These are phyloP conservation scores for Apostasia ramifera DNA, from an alignment of 106 monocot genomes.

Conservation along the genomic window DNA sequence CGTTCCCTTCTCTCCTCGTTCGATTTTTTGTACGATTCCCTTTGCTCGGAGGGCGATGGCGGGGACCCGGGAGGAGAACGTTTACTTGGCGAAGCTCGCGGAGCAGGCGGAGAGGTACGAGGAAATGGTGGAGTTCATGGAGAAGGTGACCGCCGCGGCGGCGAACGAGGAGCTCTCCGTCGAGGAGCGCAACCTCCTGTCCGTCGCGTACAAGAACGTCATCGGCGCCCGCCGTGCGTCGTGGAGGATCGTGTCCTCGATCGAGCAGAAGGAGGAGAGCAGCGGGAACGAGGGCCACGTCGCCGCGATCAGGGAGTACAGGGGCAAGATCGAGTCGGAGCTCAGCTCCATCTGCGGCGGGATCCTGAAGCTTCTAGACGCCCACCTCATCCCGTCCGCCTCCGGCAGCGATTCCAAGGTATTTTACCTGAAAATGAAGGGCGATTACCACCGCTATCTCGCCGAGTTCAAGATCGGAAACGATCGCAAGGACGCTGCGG, in stretches of 20 bases:
- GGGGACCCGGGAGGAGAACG: slow-evolving; percentile 2
- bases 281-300: neutral
- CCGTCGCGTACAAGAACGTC: slow-evolving; percentile 11
- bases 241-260: slow-evolving; percentile 9
- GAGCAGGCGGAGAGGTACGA: slow-evolving; percentile 12
- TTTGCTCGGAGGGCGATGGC: neutral
- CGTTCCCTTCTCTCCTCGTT: no score
- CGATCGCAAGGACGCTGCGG: slow-evolving; percentile 1
- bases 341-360: neutral
- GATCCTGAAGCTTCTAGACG: neutral
- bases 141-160: slow-evolving; percentile 3
- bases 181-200: slow-evolving; percentile 8
- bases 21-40: no score
- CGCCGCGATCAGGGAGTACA: slow-evolving; percentile 9
- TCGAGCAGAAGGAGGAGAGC: slow-evolving; percentile 10
- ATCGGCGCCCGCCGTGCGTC: slow-evolving; percentile 7
- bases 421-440: slow-evolving; percentile 11
- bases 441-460: neutral
- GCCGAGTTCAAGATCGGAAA: neutral
- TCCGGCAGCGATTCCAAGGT: slow-evolving; percentile 4
- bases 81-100: slow-evolving; percentile 10
- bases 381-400: neutral
- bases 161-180: neutral
- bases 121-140: slow-evolving; percentile 11
- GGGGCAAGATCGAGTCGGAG: slow-evolving; percentile 9